Base-by-base conservation (phyloP, 495 filamentous ascomycete genomes). In the Copromyces sp. region DNA sequence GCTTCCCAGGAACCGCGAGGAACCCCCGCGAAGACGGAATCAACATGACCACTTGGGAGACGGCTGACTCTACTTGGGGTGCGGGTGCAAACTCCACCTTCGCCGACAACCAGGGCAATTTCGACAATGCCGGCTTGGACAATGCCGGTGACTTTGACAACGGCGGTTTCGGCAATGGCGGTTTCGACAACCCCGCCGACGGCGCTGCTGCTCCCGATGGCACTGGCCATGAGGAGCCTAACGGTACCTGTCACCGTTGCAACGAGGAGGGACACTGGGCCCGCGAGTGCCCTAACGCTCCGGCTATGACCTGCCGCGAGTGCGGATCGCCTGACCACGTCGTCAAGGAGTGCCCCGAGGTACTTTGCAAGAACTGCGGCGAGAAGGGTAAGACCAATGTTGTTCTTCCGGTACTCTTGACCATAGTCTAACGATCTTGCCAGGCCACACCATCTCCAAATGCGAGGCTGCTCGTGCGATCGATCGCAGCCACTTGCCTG, bases 281-380 rank as follows among this genome's bases (percentile, higher is more conserved):
- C 69, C 80, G 85, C 38, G 89, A 93, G 44, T 98, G 94, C 74
- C 92, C 94, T 1, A 88, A 68, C 24, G 72, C 76, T 35, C 72
- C 69, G 77, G 90, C 87, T 45, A 91, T 92, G 16, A 84, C 82
- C 20, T 97, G 94, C 83, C 86, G 85, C 40, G 71, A 85, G 70
- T 97, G 94, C 76, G 81, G 85, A 14, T 78, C 91, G 74, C 82
- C 91, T 68, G 93, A 92, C 4, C 93, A 95, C 73, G 84, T 83
- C 72, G 79, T 73, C 69, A 81, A 86, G 38, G 89, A 93, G 53
- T 98, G 94, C 74, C 93, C 94, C 0, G 81, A 88, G 8, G 78
- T 84, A 29, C 76, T 87, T 8, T 98, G 95, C 86, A 88, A 86
- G 71, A 93, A 94, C 78, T 98, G 95, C 79, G 83, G 86, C 69